Base-by-base conservation (phyloP, 176 grass and related monocot genomes). In the Lolium rigidum region DNA sequence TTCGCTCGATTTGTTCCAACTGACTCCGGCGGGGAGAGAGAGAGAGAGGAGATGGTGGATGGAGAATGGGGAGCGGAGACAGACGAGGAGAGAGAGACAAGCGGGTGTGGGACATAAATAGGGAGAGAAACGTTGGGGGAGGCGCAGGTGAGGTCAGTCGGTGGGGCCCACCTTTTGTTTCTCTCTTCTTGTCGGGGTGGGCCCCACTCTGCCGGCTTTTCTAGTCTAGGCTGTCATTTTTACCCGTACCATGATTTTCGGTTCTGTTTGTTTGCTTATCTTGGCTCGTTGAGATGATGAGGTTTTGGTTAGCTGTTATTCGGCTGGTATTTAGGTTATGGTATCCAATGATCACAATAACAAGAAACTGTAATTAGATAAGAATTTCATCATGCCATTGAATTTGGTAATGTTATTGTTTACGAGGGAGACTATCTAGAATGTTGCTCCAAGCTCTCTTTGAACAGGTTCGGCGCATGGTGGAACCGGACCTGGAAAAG, bases 21-120 rank as follows among this genome's bases (percentile, higher is more conserved):
- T 31, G 61, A 50, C 76, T 64, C 21, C 5, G 62, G 20, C 24
- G n/a, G 38, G 15, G 82, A 38, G 21, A 54, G 66, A 15, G 16
- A 22, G 50, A 3, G 70, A 16, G 67, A 2, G 37, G 60, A 35
- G 70, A 43, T 48, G 31, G 66, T 70, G 37, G 14, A n/a, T 70
- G 37, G 14, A n/a, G 35, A 1, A 8, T 50, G 78, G 82, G 28
- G 73, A 79, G 43, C 46, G 54, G 68, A 65, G 28, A 68, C 88
- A 50, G 48, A 92, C 84, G 87, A 84, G 79, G 76, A 72, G 87
- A 78, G 89, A 88, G 67, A 44, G 72, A 46, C 0, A 2, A 3
- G 77, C 60, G 10, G 83, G 79, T n/a, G 10, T 16, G 7, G 52
- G 74, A 47, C 71, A 90, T 90, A 84, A 90, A 87, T 90, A 87